phyloP scores from a whole-genome alignment of 768 basidiomycete genomes.

The Scleroderma bovista region DNA sequence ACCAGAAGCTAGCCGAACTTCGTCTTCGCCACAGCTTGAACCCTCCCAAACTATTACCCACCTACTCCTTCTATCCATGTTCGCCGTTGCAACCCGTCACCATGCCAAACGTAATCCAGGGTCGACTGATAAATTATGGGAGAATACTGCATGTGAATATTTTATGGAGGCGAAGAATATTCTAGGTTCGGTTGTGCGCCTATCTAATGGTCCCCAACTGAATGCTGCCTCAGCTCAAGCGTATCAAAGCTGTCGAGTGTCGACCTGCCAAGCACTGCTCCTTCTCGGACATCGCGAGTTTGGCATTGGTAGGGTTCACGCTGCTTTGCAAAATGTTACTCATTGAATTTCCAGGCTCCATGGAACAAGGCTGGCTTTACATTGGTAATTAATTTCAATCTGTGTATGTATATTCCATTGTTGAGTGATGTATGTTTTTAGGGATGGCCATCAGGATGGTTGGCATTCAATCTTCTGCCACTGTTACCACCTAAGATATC shows the following conservation, averaged over 20 bases:
- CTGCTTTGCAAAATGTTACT: constrained; percentile 5
- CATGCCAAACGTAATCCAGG: constrained; percentile 43
- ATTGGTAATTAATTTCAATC: constrained; percentile 46
- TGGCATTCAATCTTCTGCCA: constrained; percentile 7
- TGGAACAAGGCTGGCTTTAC: constrained; percentile 86
- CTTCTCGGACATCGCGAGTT: constrained; percentile 81
- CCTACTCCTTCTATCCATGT: constrained; percentile 72
- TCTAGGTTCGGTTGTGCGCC: constrained; percentile 42
- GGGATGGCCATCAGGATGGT: constrained; percentile 78
- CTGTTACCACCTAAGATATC: constrained; percentile 2
- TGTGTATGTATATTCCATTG: neutral
- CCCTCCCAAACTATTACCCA: constrained; percentile 60
- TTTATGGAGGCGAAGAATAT: constrained; percentile 56
- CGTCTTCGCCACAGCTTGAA: constrained; percentile 31
- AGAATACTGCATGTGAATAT: constrained; percentile 58
- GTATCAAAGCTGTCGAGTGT: constrained; percentile 61
- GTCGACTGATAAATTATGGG: constrained; percentile 57
- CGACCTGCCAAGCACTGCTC: constrained; percentile 77
- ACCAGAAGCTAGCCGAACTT: constrained; percentile 5
- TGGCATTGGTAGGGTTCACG: constrained; percentile 57
- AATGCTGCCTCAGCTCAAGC: constrained; percentile 43
- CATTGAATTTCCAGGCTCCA: constrained; percentile 36
- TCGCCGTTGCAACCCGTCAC: constrained; percentile 76
- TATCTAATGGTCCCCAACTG: neutral
- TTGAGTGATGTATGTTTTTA: constrained; percentile 13